These are phyloP conservation scores for Maudiozyma serrabonitensis DNA, from an alignment of 805 yeast genomes.

Conservation along the genomic window DNA sequence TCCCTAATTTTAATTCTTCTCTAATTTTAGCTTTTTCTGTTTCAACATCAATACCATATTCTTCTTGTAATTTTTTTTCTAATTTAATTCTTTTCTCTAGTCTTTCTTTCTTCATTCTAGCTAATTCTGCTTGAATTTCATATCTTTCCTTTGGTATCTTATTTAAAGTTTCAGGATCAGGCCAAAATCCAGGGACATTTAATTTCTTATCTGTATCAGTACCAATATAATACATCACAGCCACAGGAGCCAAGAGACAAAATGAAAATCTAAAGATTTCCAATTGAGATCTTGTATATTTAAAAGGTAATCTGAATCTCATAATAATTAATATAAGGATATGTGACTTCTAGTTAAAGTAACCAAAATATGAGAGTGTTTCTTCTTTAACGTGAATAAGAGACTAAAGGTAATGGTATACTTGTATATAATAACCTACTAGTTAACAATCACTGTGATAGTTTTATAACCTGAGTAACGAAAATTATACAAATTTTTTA, in stretches of 20 bases:
- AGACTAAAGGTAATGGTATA: no score
- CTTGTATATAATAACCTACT: no score
- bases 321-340: background rate
- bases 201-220: constrained; percentile 80
- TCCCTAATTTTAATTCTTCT: constrained; percentile 2
- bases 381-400: no score
- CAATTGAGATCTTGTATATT: constrained; percentile 39
- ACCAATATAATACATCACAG: constrained; percentile 91
- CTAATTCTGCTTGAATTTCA: constrained; percentile 85
- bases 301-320: constrained; percentile 21
- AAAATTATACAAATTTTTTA: no score
- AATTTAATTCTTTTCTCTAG: constrained; percentile 61
- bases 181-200: constrained; percentile 93
- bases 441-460: no score
- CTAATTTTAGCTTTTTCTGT: constrained; percentile 30
- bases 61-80: constrained; percentile 58
- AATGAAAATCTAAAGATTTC: constrained; percentile 63
- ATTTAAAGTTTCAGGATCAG: constrained; percentile 86
- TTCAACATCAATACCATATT: constrained; percentile 51
- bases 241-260: constrained; percentile 75
- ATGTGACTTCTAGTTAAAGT: no score
- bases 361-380: no score
- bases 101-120: constrained; percentile 72
- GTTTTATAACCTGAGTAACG: no score
- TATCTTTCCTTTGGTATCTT: constrained; percentile 88